Percentiles rank a stretch among this genome's conserved stretches.
Evolutionary conservation across 805 yeast species (phyloP).

Genomic region (Wickerhamomyces bovis): DNA sequence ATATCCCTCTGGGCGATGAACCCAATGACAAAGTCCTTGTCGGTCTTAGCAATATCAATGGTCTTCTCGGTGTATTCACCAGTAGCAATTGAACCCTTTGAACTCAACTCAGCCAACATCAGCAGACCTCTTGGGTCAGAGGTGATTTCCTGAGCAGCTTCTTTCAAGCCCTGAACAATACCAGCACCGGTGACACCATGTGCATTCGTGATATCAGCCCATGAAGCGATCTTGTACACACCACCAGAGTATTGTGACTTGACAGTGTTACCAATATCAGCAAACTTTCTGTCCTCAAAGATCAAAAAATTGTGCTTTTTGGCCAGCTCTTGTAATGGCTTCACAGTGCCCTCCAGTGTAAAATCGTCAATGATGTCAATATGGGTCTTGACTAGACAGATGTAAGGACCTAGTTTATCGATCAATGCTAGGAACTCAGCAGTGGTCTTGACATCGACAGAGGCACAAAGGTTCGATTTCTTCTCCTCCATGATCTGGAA

Average conservation of each 20-base stretch:
- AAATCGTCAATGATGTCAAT: constrained; percentile 91
- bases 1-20: constrained; percentile 90
- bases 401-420: constrained; percentile 83
- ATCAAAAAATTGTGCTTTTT: constrained; percentile 82
- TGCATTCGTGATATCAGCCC: constrained; percentile 98
- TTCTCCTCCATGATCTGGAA: constrained; percentile 71
- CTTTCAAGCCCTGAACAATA: constrained; percentile 80
- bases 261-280: constrained; percentile 97
- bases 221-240: constrained; percentile 76
- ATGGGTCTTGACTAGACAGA: constrained; percentile 91
- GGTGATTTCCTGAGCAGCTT: constrained; percentile 64
- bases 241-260: constrained; percentile 92
- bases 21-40: constrained; percentile 89
- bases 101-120: constrained; percentile 93
- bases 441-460: constrained; percentile 84
- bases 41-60: constrained; percentile 82
- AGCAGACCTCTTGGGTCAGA: constrained; percentile 80
- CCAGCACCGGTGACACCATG: constrained; percentile 97
- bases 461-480: constrained; percentile 87
- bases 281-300: constrained; percentile 96
- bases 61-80: constrained; percentile 88
- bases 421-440: constrained; percentile 63
- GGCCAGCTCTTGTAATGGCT: constrained; percentile 67
- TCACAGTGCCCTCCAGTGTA: constrained; percentile 69
- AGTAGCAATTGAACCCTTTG: constrained; percentile 88